These are phyloP conservation scores for Baorangia bicolor DNA, from an alignment of 768 basidiomycete genomes.

Conservation along the genomic window DNA sequence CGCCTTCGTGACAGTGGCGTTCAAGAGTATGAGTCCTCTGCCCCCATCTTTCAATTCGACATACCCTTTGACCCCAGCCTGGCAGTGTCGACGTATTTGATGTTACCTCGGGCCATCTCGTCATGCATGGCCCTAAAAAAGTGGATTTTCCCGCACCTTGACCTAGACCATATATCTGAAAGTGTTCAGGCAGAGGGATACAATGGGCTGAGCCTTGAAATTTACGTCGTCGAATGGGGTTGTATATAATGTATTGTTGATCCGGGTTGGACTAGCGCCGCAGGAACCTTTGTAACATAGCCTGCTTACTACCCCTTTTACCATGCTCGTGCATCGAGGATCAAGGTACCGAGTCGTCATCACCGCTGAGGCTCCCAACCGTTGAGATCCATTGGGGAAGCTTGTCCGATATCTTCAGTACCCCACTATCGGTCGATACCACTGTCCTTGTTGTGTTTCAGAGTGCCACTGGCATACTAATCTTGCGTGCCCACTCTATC, in stretches of 20 bases:
- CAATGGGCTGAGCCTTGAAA: constrained; percentile 34
- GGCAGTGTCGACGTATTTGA: constrained; percentile 25
- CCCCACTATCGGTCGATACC: background rate
- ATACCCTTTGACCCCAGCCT: constrained; percentile 35
- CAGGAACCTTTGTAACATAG: constrained; percentile 2
- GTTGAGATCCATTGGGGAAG: background rate
- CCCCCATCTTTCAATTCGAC: constrained; percentile 3
- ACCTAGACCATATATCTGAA: constrained; percentile 38
- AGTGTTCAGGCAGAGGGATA: constrained; percentile 26
- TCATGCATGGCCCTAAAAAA: constrained; percentile 24
- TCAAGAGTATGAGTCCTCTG: no score
- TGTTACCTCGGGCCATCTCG: constrained; percentile 16
- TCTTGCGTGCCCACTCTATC: background rate
- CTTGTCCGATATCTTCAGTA: background rate
- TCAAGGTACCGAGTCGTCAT: background rate
- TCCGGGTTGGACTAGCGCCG: background rate
- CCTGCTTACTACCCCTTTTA: background rate
- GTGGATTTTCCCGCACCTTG: constrained; percentile 38
- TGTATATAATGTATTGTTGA: constrained; percentile 15
- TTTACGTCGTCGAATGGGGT: constrained; percentile 25
- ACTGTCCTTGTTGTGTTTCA: background rate
- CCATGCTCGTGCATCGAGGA: background rate
- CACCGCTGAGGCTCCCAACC: no score
- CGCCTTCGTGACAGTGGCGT: no score
- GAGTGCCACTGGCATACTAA: no score